Evolutionary conservation across 1,139 yeast species (phyloP).

Genomic region (Saccharomycopsis hybrid): DNA sequence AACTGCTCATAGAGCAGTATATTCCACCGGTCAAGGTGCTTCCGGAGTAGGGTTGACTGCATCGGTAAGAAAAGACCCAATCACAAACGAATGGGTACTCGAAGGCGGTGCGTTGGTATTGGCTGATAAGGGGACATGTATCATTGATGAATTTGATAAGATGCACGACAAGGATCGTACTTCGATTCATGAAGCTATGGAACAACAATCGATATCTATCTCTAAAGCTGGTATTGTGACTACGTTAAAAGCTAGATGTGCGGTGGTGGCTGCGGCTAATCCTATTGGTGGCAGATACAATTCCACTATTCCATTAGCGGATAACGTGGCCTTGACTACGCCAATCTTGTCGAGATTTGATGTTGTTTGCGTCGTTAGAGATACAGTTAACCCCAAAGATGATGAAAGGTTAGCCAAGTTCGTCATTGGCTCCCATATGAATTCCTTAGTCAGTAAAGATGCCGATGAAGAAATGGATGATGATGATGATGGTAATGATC

Average conservation of each 20-base stretch:
- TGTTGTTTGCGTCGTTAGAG: slow-evolving; percentile 82
- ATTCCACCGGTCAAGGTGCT: slow-evolving; percentile 99
- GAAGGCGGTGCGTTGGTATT: slow-evolving; percentile 98
- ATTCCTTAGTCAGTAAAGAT: slow-evolving; percentile 45
- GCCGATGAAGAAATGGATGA: slow-evolving; percentile 32
- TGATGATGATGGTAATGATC: slow-evolving; percentile 29
- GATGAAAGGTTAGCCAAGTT: slow-evolving; percentile 87
- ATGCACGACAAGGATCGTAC: slow-evolving; percentile 99
- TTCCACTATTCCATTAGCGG: slow-evolving; percentile 83
- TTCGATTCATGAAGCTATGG: slow-evolving; percentile 99
- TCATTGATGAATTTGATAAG: slow-evolving; percentile 97
- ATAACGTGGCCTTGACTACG: slow-evolving; percentile 90
- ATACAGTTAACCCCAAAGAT: slow-evolving; percentile 80
- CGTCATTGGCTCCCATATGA: slow-evolving; percentile 85
- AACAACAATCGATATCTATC: slow-evolving; percentile 93
- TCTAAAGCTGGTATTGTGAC: slow-evolving; percentile 99
- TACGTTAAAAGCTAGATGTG: slow-evolving; percentile 90
- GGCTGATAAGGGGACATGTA: slow-evolving; percentile 95
- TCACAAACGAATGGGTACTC: slow-evolving; percentile 94
- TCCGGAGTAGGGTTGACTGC: slow-evolving; percentile 99
- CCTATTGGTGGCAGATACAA: slow-evolving; percentile 95
- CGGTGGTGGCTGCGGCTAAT: slow-evolving; percentile 97
- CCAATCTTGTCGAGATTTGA: slow-evolving; percentile 97
- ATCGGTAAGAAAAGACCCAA: slow-evolving; percentile 89
- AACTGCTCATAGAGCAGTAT: slow-evolving; percentile 93